Evolutionary conservation across 208 protist genomes (phyloP).

Genomic region (Endotrypanum monterogeii): DNA sequence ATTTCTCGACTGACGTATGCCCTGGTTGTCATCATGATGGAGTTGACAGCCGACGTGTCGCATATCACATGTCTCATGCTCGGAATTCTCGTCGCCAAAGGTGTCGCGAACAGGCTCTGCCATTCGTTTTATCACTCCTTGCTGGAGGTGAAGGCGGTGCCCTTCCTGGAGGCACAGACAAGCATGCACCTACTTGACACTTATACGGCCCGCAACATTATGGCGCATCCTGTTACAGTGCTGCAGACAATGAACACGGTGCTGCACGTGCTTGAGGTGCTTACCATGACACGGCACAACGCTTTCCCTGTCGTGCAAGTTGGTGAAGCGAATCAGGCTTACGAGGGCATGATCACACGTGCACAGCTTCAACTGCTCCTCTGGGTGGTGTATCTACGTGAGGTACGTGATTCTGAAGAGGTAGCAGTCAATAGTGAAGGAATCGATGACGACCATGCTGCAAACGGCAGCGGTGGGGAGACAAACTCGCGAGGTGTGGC

Average conservation of each 20-base stretch:
- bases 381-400: constrained; percentile 60
- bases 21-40: constrained; percentile 89
- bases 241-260: constrained; percentile 57
- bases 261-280: constrained; percentile 42
- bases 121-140: constrained; percentile 83
- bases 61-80: constrained; percentile 89
- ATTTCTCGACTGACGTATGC: constrained; percentile 87
- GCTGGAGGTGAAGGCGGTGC: constrained; percentile 75
- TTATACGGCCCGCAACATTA: constrained; percentile 76
- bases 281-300: constrained; percentile 75
- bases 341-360: constrained; percentile 53
- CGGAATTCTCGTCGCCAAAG: constrained; percentile 78
- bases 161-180: constrained; percentile 66
- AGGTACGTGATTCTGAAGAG: constrained; percentile 30
- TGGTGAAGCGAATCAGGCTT: constrained; percentile 32
- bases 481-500: not conserved
- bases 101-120: constrained; percentile 68
- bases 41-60: constrained; percentile 83
- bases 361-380: constrained; percentile 58
- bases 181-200: constrained; percentile 40
- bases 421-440: constrained; percentile 14
- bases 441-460: not conserved
- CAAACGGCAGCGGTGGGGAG: not conserved
- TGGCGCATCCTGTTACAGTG: constrained; percentile 62
- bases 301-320: constrained; percentile 82